Evolutionary conservation across 164 flowering plant genomes (phyloP).

Genomic region (Sedum album): DNA sequence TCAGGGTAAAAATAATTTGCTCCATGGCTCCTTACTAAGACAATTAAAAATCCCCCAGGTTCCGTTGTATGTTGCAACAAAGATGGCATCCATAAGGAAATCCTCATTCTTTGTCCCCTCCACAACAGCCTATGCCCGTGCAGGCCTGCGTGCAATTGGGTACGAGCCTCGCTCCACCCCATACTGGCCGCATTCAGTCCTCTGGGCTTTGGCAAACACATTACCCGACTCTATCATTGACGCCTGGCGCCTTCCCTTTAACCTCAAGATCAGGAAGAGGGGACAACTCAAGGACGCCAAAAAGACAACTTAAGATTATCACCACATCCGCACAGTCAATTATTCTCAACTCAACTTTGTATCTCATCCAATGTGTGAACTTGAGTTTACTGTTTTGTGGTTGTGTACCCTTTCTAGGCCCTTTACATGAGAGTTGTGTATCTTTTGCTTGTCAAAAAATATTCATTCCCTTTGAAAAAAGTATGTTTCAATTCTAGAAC

Average conservation of each 20-base stretch:
- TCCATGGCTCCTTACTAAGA: background rate
- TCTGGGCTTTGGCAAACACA: conserved; percentile 39
- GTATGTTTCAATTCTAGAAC: background rate
- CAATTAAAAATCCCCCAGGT: conserved; percentile 38
- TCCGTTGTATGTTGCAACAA: conserved; percentile 88
- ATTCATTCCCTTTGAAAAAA: background rate
- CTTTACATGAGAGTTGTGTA: conserved; percentile 14
- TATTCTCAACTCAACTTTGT: background rate
- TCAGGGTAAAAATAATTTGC: background rate
- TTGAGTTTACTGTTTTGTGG: background rate
- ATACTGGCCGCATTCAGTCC: conserved; percentile 81
- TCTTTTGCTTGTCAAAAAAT: background rate
- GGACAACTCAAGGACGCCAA: conserved; percentile 50
- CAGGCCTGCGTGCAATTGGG: conserved; percentile 55
- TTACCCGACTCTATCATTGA: conserved; percentile 64
- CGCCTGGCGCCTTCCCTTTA: conserved; percentile 50
- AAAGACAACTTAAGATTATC: background rate
- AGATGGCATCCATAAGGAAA: conserved; percentile 77
- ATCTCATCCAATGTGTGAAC: background rate
- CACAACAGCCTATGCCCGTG: conserved; percentile 62
- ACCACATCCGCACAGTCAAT: background rate
- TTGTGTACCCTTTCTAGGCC: conserved; percentile 23
- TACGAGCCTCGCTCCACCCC: conserved; percentile 92
- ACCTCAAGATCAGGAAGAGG: conserved; percentile 59
- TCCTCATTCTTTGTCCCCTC: conserved; percentile 87